phyloP scores from a whole-genome alignment of 768 basidiomycete genomes.

The Tricholoma sp. region DNA sequence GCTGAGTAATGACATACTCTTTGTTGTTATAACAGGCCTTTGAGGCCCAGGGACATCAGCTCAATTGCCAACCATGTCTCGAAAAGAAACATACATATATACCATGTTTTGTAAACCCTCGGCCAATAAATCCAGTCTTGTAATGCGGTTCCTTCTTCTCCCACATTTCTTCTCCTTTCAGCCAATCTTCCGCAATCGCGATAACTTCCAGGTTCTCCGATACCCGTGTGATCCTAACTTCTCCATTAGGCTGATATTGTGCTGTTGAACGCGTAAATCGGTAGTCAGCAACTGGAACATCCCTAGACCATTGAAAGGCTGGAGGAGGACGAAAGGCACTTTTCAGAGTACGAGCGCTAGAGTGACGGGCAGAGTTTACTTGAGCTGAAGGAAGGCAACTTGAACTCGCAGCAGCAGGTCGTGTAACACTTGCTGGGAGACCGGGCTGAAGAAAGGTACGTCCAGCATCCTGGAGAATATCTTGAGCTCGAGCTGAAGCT shows the following conservation, averaged over 20 bases:
- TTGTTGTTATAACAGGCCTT: constrained; percentile 6
- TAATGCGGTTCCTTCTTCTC: background rate
- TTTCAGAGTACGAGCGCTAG: background rate
- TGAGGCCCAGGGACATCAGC: background rate
- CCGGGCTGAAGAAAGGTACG: background rate
- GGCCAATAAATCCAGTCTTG: constrained; percentile 4
- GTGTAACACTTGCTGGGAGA: background rate
- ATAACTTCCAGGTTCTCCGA: background rate
- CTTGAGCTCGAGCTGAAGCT: background rate
- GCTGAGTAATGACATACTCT: constrained; percentile 8
- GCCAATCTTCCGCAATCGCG: background rate
- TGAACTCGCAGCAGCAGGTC: background rate
- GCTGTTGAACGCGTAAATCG: background rate
- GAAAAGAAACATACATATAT: constrained; percentile 6
- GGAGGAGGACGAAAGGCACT: background rate
- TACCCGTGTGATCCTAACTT: background rate
- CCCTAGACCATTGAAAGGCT: background rate
- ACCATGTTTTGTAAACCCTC: constrained; percentile 7
- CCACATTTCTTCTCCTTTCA: background rate
- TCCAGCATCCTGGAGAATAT: background rate
- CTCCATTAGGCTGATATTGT: background rate
- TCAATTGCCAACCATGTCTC: background rate
- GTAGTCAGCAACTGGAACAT: background rate
- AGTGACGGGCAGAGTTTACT: background rate
- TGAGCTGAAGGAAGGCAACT: background rate